Evolutionary conservation across 2,329 filamentous ascomycete genomes (phyloP), one percentile per base, ranked within the genome.

Genomic region (Trichophyton rubrum): DNA sequence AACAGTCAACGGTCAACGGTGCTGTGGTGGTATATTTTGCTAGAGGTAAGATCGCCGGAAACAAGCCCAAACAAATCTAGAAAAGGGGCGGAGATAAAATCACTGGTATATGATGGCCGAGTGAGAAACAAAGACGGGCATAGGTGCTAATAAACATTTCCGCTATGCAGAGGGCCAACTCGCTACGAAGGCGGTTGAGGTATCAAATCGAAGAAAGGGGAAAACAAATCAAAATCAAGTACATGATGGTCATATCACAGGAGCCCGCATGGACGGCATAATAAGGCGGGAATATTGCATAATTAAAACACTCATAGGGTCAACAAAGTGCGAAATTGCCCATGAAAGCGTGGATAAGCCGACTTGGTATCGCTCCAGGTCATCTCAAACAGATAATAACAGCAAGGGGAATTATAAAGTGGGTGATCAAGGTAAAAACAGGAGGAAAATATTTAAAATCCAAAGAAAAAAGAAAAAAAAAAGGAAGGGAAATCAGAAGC

Each of bases 121-220:
- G 33, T 22, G 30, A 30, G 27, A 55, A 55, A 35, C 4, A 55
- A 35, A 55, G 27, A 15, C 6, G 27, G 27, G 17, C 24, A 35
- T 17, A 35, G 45, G 24, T 49, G 49, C 49, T 55, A 55, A 55
- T 55, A 55, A 55, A 55, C n/a, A 27, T 55, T 55, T 55, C 49
- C 49, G 49, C 49, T 55, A 35, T 55, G 49, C 49, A 55, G 49
- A 55, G 33, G 22, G 27, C 49, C 49, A 55, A 55, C 11, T 55
- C 49, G 30, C 27, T 35, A 55, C 30, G n/a, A 35, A 15, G 49
- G 30, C 15, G 49, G 5, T 27, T n/a, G 49, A 55, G 49, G 49
- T 55, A 55, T 55, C 49, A 55, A 55, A 55, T 55, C 13, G 30
- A 35, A 15, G 3, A 17, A 43, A 17, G 40, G 40, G 33, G 13